Evolutionary conservation across 106 monocot species (phyloP), one percentile per base, ranked within the genome.

Genomic region (Agapanthus africanus): DNA sequence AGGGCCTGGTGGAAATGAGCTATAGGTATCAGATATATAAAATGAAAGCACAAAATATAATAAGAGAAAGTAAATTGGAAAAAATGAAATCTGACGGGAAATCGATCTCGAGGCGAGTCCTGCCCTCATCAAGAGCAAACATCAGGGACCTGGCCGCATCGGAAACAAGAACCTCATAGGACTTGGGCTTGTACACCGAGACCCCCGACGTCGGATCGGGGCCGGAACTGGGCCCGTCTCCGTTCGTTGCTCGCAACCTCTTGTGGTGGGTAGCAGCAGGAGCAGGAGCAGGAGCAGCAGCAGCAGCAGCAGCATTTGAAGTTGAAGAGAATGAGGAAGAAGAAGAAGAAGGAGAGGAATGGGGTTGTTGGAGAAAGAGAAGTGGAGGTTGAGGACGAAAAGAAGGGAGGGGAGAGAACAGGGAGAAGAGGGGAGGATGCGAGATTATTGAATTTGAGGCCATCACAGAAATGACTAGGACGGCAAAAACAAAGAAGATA

Each of bases 71-170:
- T 15, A 15, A 47, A 47, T 19, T 47, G 46, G 46, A 23, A 19
- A 56, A 26, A n/a, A 28, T 65, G 47, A 16, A 70, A 14, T 52
- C 91, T 82, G 65, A 97, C 95, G 95, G 95, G 80, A 97, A 97
- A 11, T 97, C 95, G 71, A 97, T 97, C 75, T 97, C 95, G 57
- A 97, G 95, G 11, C 91, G 84, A 50, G 82, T 91, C 79, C 82
- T 97, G 14, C 95, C 95, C 4, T 86, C 89, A 14, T 97, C 86
- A 16, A 97, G 81, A 27, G 91, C 88, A 51, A 35, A 81, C 37
- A 67, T 76, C 49, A 97, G 80, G 40, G 91, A 97, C 54, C 70
- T 70, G 11, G 89, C 80, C 13, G 95, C 95, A 30, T 97, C 95
- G 15, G 88, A 72, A 54, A 90, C 84, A 56, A 97, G 84, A 35